Evolutionary conservation across 441 rosid species (phyloP), one percentile per base, ranked within the genome.

Genomic region (Geranium incanum): DNA sequence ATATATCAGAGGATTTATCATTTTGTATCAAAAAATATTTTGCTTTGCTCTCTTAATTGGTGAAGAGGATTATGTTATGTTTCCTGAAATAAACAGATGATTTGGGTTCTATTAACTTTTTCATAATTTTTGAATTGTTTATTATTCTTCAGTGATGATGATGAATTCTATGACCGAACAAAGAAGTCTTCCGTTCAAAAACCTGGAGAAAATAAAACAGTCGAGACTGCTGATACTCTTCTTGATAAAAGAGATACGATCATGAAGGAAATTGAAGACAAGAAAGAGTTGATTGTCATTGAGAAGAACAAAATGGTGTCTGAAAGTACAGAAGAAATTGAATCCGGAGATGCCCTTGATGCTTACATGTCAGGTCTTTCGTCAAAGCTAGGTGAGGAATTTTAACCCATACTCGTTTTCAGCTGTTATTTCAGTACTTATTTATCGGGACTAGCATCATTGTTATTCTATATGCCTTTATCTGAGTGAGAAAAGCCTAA

Each of bases 131-230:
- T 23, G 72, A 36, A 73, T 74, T 38, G 48, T 70, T 59, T 72
- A 16, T 79, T 15, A 18, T 39, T 71, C 43, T 79, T 66, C 85
- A 91, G 97, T 67, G 98, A 88, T 72, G 99, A 95, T 72, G 99
- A 92, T 80, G 97, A 95, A 70, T 95, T 91, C 82, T 95, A 89
- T 79, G 99, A 95, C 80, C 98, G 96, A 78, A 86, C 98, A 18
- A 92, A 92, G 84, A 92, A 86, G 75, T 82, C 81, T 50, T 78
- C 84, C 28, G 66, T 67, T 38, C 78, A 78, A 72, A 86, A 87
- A 76, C 81, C 75, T 71, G 81, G 81, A 72, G 92, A 91, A 83
- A 81, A 67, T 77, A 89, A 80, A 72, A 77, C 90, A 23, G 52
- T 92, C 62, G 99, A 95, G 85, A 95, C 98, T 38, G 97, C 87